Base-by-base conservation (phyloP, 2,329 filamentous ascomycete genomes). In the Alternaria viburni region DNA sequence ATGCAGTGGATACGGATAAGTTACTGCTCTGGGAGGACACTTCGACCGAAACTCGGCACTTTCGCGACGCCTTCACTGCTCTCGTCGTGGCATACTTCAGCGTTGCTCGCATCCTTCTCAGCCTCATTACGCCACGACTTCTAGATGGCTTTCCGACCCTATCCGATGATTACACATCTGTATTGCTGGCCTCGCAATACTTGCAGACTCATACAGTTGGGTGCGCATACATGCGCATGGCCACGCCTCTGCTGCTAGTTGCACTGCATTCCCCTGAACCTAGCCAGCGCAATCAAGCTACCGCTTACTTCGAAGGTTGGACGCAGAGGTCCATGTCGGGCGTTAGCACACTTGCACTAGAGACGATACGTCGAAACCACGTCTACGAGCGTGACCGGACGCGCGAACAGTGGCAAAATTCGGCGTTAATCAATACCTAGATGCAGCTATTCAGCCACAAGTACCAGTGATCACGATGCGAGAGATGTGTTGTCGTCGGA, bases 221-320 rank as follows among this genome's bases (percentile, higher is more conserved):
- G 1, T 73, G 69, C 52, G 71, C 74, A 30, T 76, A 73, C 36
- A 78, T 76, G 71, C 70, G 76, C 11, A 75, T 77, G 69, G 71
- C 72, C 6, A 69, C 69, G 8, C 74, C 75, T 17, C 52, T 78
- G 2, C 71, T 75, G 26, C 59, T 76, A 4, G 75, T 79, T 15
- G 70, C 72, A 3, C 51, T 77, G 26, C 68, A 77, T 66, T 66
- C 67, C 19, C 67, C 62, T 9, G 28, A 28, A 28, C 15, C 19
- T 12, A 60, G 46, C 52, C 74, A 76, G 41, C 60, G 66, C 8
- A 51, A 50, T 6, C 30, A 57, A 13, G 71, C 73, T 13, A 60
- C 69, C 4, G 21, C 13, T 0, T 64, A 62, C 10, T 79, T 77
- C 54, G 51, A 71, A 45, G 19, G 54, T 4, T 76, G 75, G 75